Conservation (phyloP, 352 stramenopile genomes). For the Pythium aristosporum region DNA sequence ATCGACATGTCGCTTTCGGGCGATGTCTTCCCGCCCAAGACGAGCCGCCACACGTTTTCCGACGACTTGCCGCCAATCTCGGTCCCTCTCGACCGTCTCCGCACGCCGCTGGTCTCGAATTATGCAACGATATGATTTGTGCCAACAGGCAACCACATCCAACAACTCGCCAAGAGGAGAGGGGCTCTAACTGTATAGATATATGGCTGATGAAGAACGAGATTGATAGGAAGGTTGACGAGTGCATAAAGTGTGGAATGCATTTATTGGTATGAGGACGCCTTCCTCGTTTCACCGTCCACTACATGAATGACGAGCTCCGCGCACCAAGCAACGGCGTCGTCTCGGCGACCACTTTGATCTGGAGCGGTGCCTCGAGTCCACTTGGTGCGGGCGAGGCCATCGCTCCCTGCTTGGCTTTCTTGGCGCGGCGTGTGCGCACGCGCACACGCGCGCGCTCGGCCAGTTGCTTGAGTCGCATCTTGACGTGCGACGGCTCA, state of each 20-base stretch:
- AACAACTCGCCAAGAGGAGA: background rate
- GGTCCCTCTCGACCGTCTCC: constrained; percentile 62
- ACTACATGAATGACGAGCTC: constrained; percentile 3
- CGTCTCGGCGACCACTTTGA: constrained; percentile 51
- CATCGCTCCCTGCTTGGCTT: background rate
- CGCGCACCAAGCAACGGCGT: constrained; percentile 39
- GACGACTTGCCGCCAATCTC: constrained; percentile 84
- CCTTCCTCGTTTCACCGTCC: background rate
- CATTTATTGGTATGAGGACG: background rate
- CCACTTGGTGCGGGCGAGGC: constrained; percentile 16
- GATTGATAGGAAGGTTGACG: background rate
- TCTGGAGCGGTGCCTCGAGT: constrained; percentile 36
- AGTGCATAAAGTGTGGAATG: background rate
- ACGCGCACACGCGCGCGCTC: constrained; percentile 52
- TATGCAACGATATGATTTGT: constrained; percentile 33
- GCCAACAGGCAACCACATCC: background rate
- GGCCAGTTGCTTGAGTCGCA: constrained; percentile 49
- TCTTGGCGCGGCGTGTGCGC: constrained; percentile 44
- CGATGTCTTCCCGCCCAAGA: constrained; percentile 84
- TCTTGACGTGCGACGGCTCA: constrained; percentile 21
- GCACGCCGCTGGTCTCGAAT: constrained; percentile 38
- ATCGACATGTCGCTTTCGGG: constrained; percentile 84
- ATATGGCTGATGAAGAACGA: background rate
- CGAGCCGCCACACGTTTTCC: constrained; percentile 83
- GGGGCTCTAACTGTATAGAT: background rate